phyloP scores from a whole-genome alignment of 345 rosid genomes.

The Streptanthus diversifolius region DNA sequence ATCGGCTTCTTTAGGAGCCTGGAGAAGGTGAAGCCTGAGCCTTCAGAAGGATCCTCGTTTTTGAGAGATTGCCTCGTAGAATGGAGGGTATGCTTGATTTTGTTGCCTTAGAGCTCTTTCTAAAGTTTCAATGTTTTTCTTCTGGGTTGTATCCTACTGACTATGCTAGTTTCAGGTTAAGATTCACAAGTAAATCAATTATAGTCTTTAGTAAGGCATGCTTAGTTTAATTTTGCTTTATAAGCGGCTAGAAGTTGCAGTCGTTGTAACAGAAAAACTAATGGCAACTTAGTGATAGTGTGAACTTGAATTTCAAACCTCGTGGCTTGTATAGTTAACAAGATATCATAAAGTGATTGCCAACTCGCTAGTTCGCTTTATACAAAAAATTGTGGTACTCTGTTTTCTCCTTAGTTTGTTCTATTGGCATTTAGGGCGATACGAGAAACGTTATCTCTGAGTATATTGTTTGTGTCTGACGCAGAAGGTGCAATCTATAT shows the following conservation, averaged over 20 bases:
- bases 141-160: background rate
- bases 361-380: background rate
- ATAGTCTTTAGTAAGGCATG: background rate
- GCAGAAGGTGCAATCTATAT: conserved; percentile 2
- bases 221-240: background rate
- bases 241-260: conserved; percentile 1
- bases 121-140: background rate
- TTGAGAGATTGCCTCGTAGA: conserved; percentile 75
- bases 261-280: background rate
- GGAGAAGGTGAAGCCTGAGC: conserved; percentile 59
- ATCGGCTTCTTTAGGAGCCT: conserved; percentile 59
- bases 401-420: background rate
- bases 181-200: background rate
- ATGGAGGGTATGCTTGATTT: conserved; percentile 68
- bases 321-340: background rate
- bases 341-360: background rate
- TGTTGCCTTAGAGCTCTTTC: background rate
- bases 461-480: background rate
- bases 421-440: background rate
- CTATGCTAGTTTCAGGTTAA: background rate
- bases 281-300: background rate
- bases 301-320: background rate
- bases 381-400: background rate
- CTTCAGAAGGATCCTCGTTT: conserved; percentile 76
- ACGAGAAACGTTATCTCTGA: background rate